Base-by-base conservation (phyloP, 257 asterid species). In the Capsicum pubescens region DNA sequence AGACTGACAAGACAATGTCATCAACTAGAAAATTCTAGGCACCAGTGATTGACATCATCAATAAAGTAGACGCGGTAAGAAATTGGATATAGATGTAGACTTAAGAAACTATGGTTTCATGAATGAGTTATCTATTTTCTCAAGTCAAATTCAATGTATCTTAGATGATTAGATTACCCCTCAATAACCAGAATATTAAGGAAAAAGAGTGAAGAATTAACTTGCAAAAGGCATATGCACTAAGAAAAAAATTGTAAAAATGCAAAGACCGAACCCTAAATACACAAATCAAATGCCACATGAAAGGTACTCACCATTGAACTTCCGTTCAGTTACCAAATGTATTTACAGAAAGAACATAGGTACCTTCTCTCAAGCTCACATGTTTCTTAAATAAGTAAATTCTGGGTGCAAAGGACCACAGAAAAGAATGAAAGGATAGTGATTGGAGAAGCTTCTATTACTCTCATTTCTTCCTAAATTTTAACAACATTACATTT, bases 401-500 rank as follows among this genome's bases (percentile, higher is more conserved):
- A 48, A 70, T 17, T 70, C 17, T 42, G 56, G 78, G 78, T 42
- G 78, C 56, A 70, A 61, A 70, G 56, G 76, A 42, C 9, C 78
- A 70, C 35, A 42, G 32, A 19, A 70, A 26, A 26, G 32, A 26
- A 26, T 26, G 9, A 42, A 70, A 9, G 11, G 78, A 17, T 70
- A 42, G 55, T 70, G 16, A 70, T 44, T 9, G 15, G 32, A 70
- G 56, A 70, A 42, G 78, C 56, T 70, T 70, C 16, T 70, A 17
- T 70, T 15, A 69, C 78, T 42, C 78, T 39, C 55, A 4, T 15
- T 69, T 69, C 32, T 69, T 69, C 78, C 55, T 42, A 42, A 69
- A 69, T 42, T 69, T 36, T 39, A 42, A 69, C 54, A 69, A 69
- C 6, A 69, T 69, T 8, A 15, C 16, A 26, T 26, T 26, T 42